Evolutionary conservation across 441 rosid genomes (phyloP).

Genomic region (Biscutella laevigata): DNA sequence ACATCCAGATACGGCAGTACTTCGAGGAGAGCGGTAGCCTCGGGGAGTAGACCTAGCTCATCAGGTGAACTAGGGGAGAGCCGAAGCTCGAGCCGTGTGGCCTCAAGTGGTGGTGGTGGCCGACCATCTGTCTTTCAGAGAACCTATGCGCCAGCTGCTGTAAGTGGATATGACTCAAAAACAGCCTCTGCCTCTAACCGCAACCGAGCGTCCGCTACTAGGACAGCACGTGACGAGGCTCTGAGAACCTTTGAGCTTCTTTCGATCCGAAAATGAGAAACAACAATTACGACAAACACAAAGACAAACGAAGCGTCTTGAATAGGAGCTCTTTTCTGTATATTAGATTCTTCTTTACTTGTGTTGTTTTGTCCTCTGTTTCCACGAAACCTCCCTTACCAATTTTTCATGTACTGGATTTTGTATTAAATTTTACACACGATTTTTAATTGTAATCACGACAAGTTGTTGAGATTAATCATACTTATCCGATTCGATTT

Average conservation of each 20-base stretch:
- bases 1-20: conserved; percentile 73
- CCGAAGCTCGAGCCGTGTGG: conserved; percentile 45
- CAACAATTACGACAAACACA: no score
- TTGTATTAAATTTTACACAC: conserved; percentile 1
- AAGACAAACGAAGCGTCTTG: no score
- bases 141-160: conserved; percentile 31
- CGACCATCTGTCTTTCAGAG: conserved; percentile 59
- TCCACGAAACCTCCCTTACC: conserved; percentile 3
- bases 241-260: conserved; percentile 84
- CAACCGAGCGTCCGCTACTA: conserved; percentile 39
- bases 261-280: conserved; percentile 56
- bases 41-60: conserved; percentile 66
- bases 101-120: conserved; percentile 32
- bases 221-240: conserved; percentile 58
- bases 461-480: not conserved
- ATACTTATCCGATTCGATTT: not conserved
- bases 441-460: conserved; percentile 11
- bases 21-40: conserved; percentile 55
- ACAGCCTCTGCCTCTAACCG: conserved; percentile 30
- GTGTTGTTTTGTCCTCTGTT: conserved; percentile 17
- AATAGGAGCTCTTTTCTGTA: conserved; percentile 9
- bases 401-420: conserved; percentile 20
- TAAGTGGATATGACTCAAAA: conserved; percentile 52
- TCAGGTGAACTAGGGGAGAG: conserved; percentile 61
- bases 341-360: conserved; percentile 14